Base-by-base conservation (phyloP, 768 basidiomycete species). In the Phylloporus rhodoxanthus region DNA sequence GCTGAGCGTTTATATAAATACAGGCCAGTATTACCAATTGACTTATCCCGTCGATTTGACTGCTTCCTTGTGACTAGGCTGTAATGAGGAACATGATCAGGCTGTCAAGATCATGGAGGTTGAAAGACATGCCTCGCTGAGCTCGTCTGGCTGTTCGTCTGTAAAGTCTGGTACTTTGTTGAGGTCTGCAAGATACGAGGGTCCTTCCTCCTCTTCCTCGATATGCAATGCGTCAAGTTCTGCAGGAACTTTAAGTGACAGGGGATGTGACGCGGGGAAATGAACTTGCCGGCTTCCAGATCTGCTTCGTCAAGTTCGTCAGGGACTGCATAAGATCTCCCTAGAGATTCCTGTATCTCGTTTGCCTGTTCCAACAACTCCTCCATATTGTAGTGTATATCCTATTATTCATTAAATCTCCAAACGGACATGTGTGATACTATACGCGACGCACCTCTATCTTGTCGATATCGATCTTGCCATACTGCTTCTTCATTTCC, bases 221-320 rank as follows among this genome's bases (percentile, higher is more conserved):
- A 96, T 68, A n/a, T 82, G 84, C 14, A 99, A 72, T 0, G 95
- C 95, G 53, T 98, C 95, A 20, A 99, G 77, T 71, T 99, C 96
- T 97, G 64, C 17, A 40, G 29, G 23, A 40, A 34, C 30, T n/a
- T 38, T 54, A 5, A 56, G 38, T 36, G 38, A 46, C 17, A 13
- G 39, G 25, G 45, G n/a, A 33, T 25, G 38, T 7, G 23, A 19
- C 42, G 39, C 13, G 32, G 7, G 33, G 41, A 19, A 17, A 48
- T 28, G 21, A 34, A 62, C 80, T 42, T 61, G 87, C 95, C 95
- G 39, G 96, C 96, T 75, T 97, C 87, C 4, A 99, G 76, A 68
- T 98, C 96, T 8, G 89, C 91, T 67, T 99, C 96, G 69, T 99
- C 96, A 20, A 99, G 75, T 66, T 98, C 96, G 57, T 99, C 96